Percentiles rank a stretch among this genome's conserved stretches.
These are phyloP conservation scores for Cutaneotrichosporon sp. DNA, from an alignment of 1,284 basidiomycete genomes.

Conservation along the genomic window DNA sequence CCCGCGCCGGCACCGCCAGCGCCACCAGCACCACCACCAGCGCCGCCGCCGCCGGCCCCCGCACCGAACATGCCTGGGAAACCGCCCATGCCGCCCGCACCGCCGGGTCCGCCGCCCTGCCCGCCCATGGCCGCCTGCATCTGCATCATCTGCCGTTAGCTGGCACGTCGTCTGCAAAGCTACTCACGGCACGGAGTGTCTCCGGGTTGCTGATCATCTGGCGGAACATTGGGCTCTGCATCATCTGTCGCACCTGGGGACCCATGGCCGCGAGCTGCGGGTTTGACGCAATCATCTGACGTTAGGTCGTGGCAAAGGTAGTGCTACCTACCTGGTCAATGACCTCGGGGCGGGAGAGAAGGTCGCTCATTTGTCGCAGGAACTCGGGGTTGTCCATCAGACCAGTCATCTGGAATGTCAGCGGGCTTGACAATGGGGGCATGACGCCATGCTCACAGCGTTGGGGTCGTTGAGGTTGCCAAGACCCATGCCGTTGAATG, in stretches of 20 bases:
- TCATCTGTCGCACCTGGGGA: slow-evolving; percentile 70
- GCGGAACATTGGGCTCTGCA: slow-evolving; percentile 73
- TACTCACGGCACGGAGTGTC: slow-evolving; percentile 35
- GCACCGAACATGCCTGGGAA: slow-evolving; percentile 24
- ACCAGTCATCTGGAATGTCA: slow-evolving; percentile 58
- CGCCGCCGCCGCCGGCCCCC: slow-evolving; percentile 17
- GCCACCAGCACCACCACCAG: slow-evolving; percentile 18
- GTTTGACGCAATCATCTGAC: slow-evolving; percentile 66
- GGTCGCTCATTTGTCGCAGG: slow-evolving; percentile 54
- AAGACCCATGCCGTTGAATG: slow-evolving; percentile 73
- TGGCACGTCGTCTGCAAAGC: neutral
- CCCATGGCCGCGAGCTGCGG: slow-evolving; percentile 73
- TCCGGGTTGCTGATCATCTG: slow-evolving; percentile 59
- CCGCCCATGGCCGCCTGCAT: slow-evolving; percentile 55
- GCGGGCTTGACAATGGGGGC: neutral
- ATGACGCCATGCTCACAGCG: slow-evolving; percentile 57
- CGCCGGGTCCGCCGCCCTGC: slow-evolving; percentile 22
- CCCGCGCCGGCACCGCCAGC: slow-evolving; percentile 17
- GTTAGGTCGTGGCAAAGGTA: neutral
- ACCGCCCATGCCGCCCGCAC: slow-evolving; percentile 27
- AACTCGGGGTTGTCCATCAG: slow-evolving; percentile 80
- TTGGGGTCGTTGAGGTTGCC: slow-evolving; percentile 83
- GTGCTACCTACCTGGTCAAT: slow-evolving; percentile 59
- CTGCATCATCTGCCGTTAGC: slow-evolving; percentile 61
- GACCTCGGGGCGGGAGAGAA: slow-evolving; percentile 73